Conservation (phyloP, 2,329 filamentous ascomycete species). For the Pseudogymnoascus sp. region DNA sequence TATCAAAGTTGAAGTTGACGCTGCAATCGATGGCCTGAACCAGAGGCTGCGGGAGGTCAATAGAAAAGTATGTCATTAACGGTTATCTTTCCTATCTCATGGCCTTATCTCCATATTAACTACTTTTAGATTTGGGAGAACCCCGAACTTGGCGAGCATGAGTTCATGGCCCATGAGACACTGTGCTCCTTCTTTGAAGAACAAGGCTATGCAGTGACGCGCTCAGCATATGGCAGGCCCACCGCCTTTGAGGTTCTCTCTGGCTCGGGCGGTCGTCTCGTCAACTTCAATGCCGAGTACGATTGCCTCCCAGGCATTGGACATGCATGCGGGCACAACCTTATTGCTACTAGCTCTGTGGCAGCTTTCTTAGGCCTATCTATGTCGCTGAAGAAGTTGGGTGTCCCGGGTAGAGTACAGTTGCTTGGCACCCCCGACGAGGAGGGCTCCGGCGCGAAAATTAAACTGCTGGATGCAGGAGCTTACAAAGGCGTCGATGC, state of each 20-base stretch:
- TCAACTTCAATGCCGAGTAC: constrained; percentile 32
- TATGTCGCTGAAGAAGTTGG: constrained; percentile 9
- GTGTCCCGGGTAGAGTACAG: constrained; percentile 14
- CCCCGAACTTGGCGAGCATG: constrained; percentile 41
- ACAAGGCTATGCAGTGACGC: constrained; percentile 42
- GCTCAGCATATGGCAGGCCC: constrained; percentile 41
- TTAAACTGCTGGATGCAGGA: constrained; percentile 36
- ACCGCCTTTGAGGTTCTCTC: constrained; percentile 46
- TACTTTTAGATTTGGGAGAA: constrained; percentile 39
- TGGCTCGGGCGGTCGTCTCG: constrained; percentile 36
- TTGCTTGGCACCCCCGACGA: constrained; percentile 36
- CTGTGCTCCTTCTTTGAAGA: constrained; percentile 40
- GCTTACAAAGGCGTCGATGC: constrained; percentile 35
- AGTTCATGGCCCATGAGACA: constrained; percentile 41
- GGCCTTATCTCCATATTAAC: constrained; percentile 2
- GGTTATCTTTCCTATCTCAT: not conserved
- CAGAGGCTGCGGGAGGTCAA: not conserved
- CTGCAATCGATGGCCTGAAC: constrained; percentile 2
- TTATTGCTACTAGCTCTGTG: constrained; percentile 34
- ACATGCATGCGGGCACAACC: constrained; percentile 39
- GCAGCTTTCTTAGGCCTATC: constrained; percentile 30
- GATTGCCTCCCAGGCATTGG: constrained; percentile 35
- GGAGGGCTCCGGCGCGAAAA: constrained; percentile 33
- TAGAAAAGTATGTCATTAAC: not conserved
- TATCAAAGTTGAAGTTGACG: not conserved